Percentiles rank a stretch among this genome's conserved stretches.
Evolutionary conservation across 2,329 filamentous ascomycete species (phyloP).

Genomic region (Apiospora malaysiana): DNA sequence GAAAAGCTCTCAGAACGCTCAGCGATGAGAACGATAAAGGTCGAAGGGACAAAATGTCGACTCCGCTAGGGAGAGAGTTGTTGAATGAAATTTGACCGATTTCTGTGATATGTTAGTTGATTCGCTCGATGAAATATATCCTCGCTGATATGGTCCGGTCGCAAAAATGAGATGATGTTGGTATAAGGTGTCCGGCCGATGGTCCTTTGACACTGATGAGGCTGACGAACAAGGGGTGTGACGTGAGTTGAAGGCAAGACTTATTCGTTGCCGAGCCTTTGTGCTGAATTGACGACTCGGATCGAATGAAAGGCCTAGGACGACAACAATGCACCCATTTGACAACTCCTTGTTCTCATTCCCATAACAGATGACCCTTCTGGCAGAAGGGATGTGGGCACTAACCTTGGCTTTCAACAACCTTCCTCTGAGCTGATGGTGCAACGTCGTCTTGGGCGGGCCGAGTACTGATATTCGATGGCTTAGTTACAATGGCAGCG

Average conservation of each 20-base stretch:
- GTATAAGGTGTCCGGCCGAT: not conserved
- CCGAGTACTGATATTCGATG: not conserved
- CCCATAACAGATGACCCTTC: not conserved
- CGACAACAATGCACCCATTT: not conserved
- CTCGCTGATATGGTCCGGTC: not conserved
- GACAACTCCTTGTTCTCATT: constrained; percentile 3
- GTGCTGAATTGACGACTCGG: not conserved
- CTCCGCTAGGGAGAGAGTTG: constrained; percentile 18
- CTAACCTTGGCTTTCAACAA: constrained; percentile 15
- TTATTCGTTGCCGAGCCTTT: constrained; percentile 10
- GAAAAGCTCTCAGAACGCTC: constrained; percentile 35
- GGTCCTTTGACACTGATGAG: not conserved
- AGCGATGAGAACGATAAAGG: constrained; percentile 34
- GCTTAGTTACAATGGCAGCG: not conserved
- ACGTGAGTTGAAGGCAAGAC: not conserved
- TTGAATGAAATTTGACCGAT: not conserved
- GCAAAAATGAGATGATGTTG: not conserved
- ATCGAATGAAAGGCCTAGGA: not conserved
- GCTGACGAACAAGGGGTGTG: not conserved
- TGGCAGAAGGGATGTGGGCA: constrained; percentile 3
- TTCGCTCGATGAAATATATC: not conserved
- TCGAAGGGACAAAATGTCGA: constrained; percentile 13
- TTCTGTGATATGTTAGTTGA: constrained; percentile 12
- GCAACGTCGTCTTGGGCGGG: not conserved
- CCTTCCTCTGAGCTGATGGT: constrained; percentile 3